These are phyloP conservation scores for Monosporascus sp. DNA, from an alignment of 2,329 filamentous ascomycete species.

Conservation along the genomic window DNA sequence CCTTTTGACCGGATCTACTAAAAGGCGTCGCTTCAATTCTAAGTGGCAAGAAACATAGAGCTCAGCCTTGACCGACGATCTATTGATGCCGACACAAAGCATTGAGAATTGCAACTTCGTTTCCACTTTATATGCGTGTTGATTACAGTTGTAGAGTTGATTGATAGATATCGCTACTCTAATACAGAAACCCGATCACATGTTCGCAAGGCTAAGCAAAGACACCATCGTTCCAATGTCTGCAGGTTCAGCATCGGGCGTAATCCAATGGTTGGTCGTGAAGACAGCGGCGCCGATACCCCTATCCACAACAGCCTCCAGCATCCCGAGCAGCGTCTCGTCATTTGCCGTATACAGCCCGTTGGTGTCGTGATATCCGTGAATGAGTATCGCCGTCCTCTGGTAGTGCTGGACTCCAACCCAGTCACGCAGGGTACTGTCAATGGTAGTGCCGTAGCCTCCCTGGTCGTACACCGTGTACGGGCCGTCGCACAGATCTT, in stretches of 20 bases:
- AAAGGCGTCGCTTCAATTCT: not conserved
- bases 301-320: not conserved
- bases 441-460: conserved; percentile 2
- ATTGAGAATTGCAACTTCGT: no score
- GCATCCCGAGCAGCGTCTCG: not conserved
- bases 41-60: no score
- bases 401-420: conserved; percentile 1
- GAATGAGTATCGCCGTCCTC: conserved; percentile 3
- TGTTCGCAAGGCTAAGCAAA: not conserved
- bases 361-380: conserved; percentile 3
- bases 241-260: conserved; percentile 1
- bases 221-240: conserved; percentile 1
- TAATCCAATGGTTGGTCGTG: conserved; percentile 3
- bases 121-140: no score
- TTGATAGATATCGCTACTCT: no score
- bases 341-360: not conserved
- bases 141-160: no score
- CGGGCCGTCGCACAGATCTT: conserved; percentile 1
- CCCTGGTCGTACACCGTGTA: conserved; percentile 2
- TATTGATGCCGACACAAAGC: no score
- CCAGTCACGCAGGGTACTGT: conserved; percentile 1
- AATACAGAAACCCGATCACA: no score
- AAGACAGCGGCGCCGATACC: conserved; percentile 1
- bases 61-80: no score
- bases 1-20: not conserved